phyloP scores from a whole-genome alignment of 2,329 filamentous ascomycete species.

The Aspergillus transmontanensis region DNA sequence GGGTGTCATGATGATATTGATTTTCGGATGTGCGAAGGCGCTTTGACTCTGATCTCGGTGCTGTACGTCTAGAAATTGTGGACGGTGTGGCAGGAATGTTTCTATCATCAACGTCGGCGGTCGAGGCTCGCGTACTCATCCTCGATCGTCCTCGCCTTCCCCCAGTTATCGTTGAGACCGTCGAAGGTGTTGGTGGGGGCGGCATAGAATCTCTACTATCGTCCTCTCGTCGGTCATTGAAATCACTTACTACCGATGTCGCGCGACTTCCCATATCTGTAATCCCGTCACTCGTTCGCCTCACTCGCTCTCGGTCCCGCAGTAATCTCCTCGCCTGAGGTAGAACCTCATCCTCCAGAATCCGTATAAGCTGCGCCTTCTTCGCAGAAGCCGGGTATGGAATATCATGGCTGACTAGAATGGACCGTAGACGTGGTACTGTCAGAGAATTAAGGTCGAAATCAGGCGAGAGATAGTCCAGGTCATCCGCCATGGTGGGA shows the following conservation, averaged over 20 bases:
- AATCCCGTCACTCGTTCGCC: constrained; percentile 86
- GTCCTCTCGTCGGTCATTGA: constrained; percentile 63
- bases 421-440: constrained; percentile 83
- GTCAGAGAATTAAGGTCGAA: constrained; percentile 86
- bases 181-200: constrained; percentile 52
- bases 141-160: constrained; percentile 57
- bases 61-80: constrained; percentile 33
- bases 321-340: constrained; percentile 79
- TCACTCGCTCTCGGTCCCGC: constrained; percentile 72
- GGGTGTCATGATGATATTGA: constrained; percentile 34
- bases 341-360: constrained; percentile 78
- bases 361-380: constrained; percentile 81
- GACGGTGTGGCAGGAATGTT: constrained; percentile 30
- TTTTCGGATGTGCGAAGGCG: constrained; percentile 34
- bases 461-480: constrained; percentile 81
- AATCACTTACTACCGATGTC: constrained; percentile 61
- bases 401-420: constrained; percentile 86
- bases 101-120: constrained; percentile 39
- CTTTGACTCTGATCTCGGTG: constrained; percentile 38
- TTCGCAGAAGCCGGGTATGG: constrained; percentile 86
- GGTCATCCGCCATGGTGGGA: constrained; percentile 56
- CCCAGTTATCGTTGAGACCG: constrained; percentile 56
- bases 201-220: constrained; percentile 48
- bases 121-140: constrained; percentile 49
- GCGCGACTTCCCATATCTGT: constrained; percentile 69